These are phyloP conservation scores for Carallia pectinifolia DNA, from an alignment of 345 rosid genomes.

Conservation along the genomic window DNA sequence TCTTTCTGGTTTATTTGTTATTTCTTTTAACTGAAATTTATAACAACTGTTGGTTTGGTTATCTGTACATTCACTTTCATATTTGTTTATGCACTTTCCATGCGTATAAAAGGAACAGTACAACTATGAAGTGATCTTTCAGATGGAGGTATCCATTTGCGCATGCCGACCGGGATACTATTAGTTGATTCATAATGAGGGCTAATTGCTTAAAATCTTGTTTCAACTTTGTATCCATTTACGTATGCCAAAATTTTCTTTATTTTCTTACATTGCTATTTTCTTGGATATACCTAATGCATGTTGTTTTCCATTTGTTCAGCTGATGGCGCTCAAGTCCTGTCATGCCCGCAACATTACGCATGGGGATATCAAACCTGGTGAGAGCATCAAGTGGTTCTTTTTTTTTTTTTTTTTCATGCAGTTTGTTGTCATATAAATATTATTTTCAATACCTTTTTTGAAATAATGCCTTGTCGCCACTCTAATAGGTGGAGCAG, in stretches of 20 bases:
- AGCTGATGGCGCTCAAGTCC: conserved; percentile 83
- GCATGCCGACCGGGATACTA: too few relatives aligned
- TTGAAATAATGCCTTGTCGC: neutral
- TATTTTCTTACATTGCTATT: neutral
- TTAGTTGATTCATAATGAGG: neutral
- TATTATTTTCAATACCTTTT: neutral
- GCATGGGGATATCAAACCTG: conserved; percentile 95
- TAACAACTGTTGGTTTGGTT: neutral
- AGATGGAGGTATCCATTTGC: neutral
- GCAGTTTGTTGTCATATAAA: neutral
- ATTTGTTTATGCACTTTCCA: neutral
- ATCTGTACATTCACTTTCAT: neutral
- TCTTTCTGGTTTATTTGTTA: conserved; percentile 11
- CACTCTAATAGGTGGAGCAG: neutral
- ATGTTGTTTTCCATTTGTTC: conserved; percentile 19
- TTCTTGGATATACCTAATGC: neutral
- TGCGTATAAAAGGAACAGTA: neutral
- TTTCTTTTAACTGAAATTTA: neutral
- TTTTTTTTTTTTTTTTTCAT: neutral
- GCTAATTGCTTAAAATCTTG: neutral
- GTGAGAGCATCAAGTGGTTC: conserved; percentile 42
- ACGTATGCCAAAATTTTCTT: too few relatives aligned
- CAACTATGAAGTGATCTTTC: neutral
- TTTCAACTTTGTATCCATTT: neutral
- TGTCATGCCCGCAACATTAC: conserved; percentile 95